These are phyloP conservation scores for Penstemon barbatus DNA, from an alignment of 257 asterid species.

Conservation along the genomic window DNA sequence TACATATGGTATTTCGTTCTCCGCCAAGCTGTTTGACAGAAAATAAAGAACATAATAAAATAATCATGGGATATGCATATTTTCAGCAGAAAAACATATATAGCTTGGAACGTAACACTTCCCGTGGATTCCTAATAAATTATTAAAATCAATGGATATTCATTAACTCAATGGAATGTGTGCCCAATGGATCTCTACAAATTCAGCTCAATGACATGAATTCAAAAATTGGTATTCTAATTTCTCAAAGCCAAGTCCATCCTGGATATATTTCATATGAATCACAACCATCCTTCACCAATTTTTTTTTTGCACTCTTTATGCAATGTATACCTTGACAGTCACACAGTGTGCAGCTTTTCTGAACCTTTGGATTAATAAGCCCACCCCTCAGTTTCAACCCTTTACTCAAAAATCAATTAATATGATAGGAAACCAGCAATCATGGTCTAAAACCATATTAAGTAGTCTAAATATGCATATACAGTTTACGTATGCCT, in stretches of 20 bases:
- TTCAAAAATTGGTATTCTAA: too few species aligned
- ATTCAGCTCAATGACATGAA: too few species aligned
- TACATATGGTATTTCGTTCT: constrained; percentile 55
- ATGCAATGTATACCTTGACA: not conserved
- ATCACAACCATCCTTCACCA: not conserved
- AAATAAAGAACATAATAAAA: constrained; percentile 12
- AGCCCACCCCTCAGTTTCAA: not conserved
- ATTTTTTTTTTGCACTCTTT: not conserved
- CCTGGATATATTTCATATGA: too few species aligned
- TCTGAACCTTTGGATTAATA: not conserved
- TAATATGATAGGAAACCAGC: not conserved
- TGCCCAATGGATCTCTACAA: too few species aligned
- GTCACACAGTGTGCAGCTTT: not conserved
- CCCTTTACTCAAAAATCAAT: not conserved
- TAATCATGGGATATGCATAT: constrained; percentile 19
- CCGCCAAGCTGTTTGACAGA: constrained; percentile 49
- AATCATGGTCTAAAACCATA: not conserved
- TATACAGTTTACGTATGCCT: not conserved
- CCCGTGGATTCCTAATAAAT: not conserved
- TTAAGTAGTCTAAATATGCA: not conserved
- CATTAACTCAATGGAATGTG: not conserved
- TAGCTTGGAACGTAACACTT: constrained; percentile 12
- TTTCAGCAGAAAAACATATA: constrained; percentile 20
- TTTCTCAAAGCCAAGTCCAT: too few species aligned
- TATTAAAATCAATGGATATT: not conserved